Conservation (phyloP, 306 rosid species). For the Castanospermum australe region DNA sequence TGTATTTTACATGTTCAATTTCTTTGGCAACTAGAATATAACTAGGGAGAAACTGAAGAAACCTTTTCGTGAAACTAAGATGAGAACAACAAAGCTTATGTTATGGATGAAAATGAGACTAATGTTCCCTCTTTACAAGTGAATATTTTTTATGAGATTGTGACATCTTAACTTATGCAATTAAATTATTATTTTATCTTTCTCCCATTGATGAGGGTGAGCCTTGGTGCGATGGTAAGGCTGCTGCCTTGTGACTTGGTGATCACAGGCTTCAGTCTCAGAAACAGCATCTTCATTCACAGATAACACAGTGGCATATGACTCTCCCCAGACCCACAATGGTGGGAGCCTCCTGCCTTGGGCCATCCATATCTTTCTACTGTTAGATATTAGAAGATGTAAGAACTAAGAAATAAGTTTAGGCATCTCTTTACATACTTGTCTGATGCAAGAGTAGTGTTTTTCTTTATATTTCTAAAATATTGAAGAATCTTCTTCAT, state of each 20-base stretch:
- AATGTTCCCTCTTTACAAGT: not conserved
- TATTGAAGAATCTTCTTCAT: not conserved
- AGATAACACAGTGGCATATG: not conserved
- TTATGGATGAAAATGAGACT: not conserved
- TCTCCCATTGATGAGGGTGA: not conserved
- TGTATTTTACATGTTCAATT: not conserved
- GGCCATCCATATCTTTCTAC: not conserved
- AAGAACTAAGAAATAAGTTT: not conserved
- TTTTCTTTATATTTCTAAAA: not conserved
- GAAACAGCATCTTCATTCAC: not conserved
- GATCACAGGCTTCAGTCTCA: not conserved
- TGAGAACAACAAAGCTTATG: not conserved
- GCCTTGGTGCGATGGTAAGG: not conserved
- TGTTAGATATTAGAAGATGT: not conserved
- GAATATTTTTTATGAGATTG: not conserved
- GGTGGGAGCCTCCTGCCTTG: not conserved
- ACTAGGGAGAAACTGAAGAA: not conserved
- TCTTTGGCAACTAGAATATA: not conserved
- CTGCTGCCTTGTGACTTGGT: not conserved
- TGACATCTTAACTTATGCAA: not conserved
- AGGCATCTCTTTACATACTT: not conserved
- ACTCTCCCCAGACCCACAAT: not conserved
- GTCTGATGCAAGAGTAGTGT: not conserved
- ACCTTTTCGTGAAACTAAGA: not conserved
- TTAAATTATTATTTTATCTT: slow-evolving; percentile 18